A percentile compares a stretch with the other conserved stretches of the same genome.
Conservation (phyloP, 345 rosid species). For the Reutealis trisperma region DNA sequence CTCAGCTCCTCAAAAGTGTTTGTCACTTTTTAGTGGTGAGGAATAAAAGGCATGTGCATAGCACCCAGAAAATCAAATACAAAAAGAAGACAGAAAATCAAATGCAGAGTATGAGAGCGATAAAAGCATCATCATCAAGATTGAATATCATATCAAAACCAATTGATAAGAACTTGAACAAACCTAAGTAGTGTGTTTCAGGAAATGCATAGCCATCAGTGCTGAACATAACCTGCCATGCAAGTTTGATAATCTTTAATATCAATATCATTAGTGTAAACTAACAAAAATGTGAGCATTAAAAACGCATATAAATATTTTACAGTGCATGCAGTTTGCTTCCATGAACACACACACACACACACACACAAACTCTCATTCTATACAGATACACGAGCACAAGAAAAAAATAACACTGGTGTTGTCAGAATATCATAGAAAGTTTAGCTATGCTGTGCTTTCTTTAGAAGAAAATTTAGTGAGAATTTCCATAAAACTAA, state of each 20-base stretch:
- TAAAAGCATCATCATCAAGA: neutral
- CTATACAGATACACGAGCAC: neutral
- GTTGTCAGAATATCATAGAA: neutral
- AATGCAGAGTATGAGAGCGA: neutral
- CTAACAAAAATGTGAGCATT: neutral
- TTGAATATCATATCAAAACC: neutral
- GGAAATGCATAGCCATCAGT: conserved; percentile 94
- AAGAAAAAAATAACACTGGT: neutral
- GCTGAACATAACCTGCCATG: conserved; percentile 99
- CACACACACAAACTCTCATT: neutral
- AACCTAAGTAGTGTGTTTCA: conserved; percentile 86
- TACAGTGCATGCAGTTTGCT: neutral
- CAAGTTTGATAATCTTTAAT: conserved; percentile 30
- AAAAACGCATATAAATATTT: neutral
- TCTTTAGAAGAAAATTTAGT: neutral
- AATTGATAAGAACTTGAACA: conserved; percentile 26
- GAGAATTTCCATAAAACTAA: neutral
- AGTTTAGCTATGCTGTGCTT: neutral
- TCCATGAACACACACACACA: neutral
- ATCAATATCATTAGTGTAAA: conserved; percentile 20
- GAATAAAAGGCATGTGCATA: neutral
- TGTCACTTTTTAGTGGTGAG: neutral
- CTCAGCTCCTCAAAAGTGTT: neutral
- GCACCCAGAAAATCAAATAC: neutral
- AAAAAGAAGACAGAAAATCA: neutral